phyloP scores from a whole-genome alignment of 2,329 filamentous ascomycete species.

The Epichloe sp. region DNA sequence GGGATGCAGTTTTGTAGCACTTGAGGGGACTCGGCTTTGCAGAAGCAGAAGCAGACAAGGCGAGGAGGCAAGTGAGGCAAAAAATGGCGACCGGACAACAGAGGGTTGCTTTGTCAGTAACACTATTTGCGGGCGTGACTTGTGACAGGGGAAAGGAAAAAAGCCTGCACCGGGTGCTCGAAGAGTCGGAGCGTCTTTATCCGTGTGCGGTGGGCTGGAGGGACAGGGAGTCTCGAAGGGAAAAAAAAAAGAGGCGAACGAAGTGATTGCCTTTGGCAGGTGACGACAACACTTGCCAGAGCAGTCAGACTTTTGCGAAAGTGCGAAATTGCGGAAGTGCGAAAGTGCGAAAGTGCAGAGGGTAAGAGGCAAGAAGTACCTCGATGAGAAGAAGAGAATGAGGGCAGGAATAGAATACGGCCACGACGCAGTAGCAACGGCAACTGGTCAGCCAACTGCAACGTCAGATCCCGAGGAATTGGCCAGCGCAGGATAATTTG shows the following conservation, averaged over 20 bases:
- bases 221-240: not conserved
- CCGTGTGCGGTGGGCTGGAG: not conserved
- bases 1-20: conserved; percentile 1
- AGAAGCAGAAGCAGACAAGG: not conserved
- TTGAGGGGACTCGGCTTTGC: conserved; percentile 1
- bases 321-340: not conserved
- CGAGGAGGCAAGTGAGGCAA: conserved; percentile 2
- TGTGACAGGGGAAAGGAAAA: not conserved
- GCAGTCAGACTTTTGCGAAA: not conserved
- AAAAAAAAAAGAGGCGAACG: not conserved
- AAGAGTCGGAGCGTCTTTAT: conserved; percentile 3
- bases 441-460: not conserved
- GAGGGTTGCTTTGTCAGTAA: conserved; percentile 4
- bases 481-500: not conserved
- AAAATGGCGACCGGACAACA: conserved; percentile 2
- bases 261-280: not conserved
- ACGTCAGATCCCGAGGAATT: conserved; percentile 1
- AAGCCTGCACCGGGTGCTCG: conserved; percentile 1
- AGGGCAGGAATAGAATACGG: not conserved
- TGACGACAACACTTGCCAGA: not conserved
- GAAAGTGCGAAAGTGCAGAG: not conserved
- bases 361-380: not conserved
- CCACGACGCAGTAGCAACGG: conserved; percentile 1
- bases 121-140: not conserved
- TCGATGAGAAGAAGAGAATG: not conserved